Evolutionary conservation across 345 rosid species (phyloP).

Genomic region (Lepidium africanum): DNA sequence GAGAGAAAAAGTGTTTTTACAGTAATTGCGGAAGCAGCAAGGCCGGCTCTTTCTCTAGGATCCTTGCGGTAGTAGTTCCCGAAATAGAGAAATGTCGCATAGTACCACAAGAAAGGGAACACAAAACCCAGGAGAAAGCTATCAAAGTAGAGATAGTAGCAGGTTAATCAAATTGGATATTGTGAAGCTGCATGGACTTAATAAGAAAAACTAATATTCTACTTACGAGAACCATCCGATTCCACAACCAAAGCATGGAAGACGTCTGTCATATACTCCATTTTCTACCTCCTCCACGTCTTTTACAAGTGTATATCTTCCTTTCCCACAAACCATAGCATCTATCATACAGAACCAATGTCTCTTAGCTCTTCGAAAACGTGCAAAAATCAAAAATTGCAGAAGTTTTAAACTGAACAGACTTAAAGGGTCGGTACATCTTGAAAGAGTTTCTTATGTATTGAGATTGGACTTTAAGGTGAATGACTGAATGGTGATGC

Average conservation of each 20-base stretch:
- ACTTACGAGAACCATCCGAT: slow-evolving; percentile 98
- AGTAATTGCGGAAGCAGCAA: slow-evolving; percentile 95
- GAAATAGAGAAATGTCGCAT: slow-evolving; percentile 77
- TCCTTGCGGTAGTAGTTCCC: slow-evolving; percentile 94
- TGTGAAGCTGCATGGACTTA: not conserved
- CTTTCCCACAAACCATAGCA: slow-evolving; percentile 44
- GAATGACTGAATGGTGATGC: not conserved
- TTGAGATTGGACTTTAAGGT: not conserved
- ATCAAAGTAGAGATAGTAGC: not conserved
- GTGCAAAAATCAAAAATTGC: not conserved
- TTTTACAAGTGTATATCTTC: slow-evolving; percentile 68
- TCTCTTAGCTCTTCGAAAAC: slow-evolving; percentile 6
- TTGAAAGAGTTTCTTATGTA: not conserved
- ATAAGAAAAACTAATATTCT: not conserved
- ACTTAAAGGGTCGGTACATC: not conserved
- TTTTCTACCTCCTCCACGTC: slow-evolving; percentile 57
- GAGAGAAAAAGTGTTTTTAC: slow-evolving; percentile 31
- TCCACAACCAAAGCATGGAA: slow-evolving; percentile 96
- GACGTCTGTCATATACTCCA: slow-evolving; percentile 77
- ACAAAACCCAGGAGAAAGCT: slow-evolving; percentile 84
- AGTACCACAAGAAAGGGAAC: slow-evolving; percentile 88
- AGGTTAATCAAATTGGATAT: not conserved
- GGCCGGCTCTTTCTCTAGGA: slow-evolving; percentile 98
- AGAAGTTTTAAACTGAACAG: not conserved
- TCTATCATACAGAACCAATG: slow-evolving; percentile 29